Evolutionary conservation across 768 basidiomycete genomes (phyloP).

Genomic region (Russula ochroleuca): DNA sequence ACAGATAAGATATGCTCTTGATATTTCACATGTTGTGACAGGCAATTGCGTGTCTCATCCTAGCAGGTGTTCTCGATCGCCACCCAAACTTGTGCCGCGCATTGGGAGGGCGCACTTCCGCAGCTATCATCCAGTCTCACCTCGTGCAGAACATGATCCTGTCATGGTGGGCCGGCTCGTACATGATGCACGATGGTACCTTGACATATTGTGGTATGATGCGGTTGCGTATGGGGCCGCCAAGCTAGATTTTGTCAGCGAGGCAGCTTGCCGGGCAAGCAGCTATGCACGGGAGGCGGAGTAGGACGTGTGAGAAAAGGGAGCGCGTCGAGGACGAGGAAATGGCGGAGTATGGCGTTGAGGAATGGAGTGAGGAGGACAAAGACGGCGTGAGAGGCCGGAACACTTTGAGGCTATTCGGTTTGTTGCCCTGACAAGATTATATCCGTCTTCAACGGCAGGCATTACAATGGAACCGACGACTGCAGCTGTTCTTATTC

Average conservation of each 20-base stretch:
- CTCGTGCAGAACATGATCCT: slow-evolving; percentile 81
- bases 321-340: slow-evolving; percentile 56
- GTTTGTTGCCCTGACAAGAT: slow-evolving; percentile 25
- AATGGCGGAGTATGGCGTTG: slow-evolving; percentile 81
- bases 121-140: slow-evolving; percentile 80
- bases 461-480: neutral
- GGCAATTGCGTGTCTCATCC: slow-evolving; percentile 75
- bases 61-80: slow-evolving; percentile 76
- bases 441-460: neutral
- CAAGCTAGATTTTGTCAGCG: slow-evolving; percentile 72
- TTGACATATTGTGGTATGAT: slow-evolving; percentile 79
- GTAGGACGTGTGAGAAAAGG: slow-evolving; percentile 36
- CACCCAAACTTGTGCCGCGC: slow-evolving; percentile 71
- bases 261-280: slow-evolving; percentile 59
- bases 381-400: slow-evolving; percentile 62
- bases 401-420: slow-evolving; percentile 72
- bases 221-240: slow-evolving; percentile 85
- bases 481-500: neutral
- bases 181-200: slow-evolving; percentile 82
- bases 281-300: slow-evolving; percentile 37
- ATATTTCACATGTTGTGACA: slow-evolving; percentile 22
- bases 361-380: slow-evolving; percentile 56
- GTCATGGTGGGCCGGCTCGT: too few species aligned
- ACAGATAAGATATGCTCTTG: too few species aligned
- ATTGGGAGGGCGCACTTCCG: slow-evolving; percentile 82